Evolutionary conservation across 371 early-diverging fungal species (phyloP).

Genomic region (Rhizopus arrhizus): DNA sequence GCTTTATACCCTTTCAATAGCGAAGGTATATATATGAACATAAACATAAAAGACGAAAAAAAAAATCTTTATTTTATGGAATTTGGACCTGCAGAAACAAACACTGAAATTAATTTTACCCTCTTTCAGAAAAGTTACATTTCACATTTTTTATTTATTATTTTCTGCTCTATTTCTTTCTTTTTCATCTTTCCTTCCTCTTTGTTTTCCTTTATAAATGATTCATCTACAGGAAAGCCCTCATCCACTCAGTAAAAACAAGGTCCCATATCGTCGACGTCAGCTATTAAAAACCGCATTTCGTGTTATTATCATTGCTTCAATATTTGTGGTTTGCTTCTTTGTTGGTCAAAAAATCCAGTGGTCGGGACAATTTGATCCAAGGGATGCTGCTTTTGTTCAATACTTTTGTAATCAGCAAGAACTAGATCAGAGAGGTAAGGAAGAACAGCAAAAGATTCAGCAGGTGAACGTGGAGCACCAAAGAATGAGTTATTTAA

Average conservation of each 20-base stretch:
- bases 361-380: conserved; percentile 12
- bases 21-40: background rate
- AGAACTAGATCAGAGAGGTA: background rate
- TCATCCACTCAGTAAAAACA: background rate
- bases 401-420: conserved; percentile 21
- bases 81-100: conserved; percentile 6
- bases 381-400: conserved; percentile 19
- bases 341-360: conserved; percentile 18
- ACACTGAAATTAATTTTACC: conserved; percentile 1
- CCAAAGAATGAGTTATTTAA: conserved; percentile 8
- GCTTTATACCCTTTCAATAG: no score
- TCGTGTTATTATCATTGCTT: background rate
- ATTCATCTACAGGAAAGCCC: conserved; percentile 3
- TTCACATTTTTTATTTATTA: background rate
- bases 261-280: background rate
- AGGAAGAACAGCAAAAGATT: background rate
- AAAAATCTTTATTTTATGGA: background rate
- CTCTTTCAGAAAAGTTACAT: conserved; percentile 1
- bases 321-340: conserved; percentile 1
- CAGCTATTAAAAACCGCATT: background rate
- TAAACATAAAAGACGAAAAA: background rate
- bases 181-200: background rate
- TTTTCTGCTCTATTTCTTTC: background rate
- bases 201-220: background rate
- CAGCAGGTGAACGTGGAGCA: conserved; percentile 3